Conservation (phyloP, 805 yeast species). For the Metschnikowia corniflorae region DNA sequence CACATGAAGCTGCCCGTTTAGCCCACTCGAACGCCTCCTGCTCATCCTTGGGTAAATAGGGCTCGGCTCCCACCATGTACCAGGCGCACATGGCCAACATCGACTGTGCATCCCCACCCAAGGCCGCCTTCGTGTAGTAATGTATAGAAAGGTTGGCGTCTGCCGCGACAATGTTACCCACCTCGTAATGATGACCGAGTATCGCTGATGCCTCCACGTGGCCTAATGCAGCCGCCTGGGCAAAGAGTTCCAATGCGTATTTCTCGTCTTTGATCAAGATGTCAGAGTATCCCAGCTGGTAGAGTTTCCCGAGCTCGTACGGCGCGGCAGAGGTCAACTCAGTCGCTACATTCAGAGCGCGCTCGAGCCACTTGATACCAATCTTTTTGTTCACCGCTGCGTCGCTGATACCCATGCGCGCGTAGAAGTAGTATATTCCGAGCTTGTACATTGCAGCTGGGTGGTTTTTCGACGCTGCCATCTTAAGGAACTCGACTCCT, state of each 20-base stretch:
- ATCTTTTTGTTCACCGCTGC: slow-evolving; percentile 69
- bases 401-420: slow-evolving; percentile 75
- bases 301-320: slow-evolving; percentile 82
- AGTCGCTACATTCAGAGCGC: slow-evolving; percentile 82
- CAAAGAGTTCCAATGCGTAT: slow-evolving; percentile 82
- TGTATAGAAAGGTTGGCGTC: slow-evolving; percentile 85
- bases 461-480: slow-evolving; percentile 88
- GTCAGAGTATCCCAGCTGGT: slow-evolving; percentile 80
- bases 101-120: slow-evolving; percentile 80
- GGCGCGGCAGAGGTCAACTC: slow-evolving; percentile 92
- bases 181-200: slow-evolving; percentile 80
- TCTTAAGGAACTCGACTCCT: slow-evolving; percentile 75
- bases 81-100: slow-evolving; percentile 96
- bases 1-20: slow-evolving; percentile 70
- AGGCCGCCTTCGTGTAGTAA: slow-evolving; percentile 87
- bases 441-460: slow-evolving; percentile 96
- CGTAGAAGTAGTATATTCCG: slow-evolving; percentile 82
- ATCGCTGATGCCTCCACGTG: slow-evolving; percentile 76
- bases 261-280: slow-evolving; percentile 77
- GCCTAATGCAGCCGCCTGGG: slow-evolving; percentile 86
- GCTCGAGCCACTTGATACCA: slow-evolving; percentile 89
- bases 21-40: slow-evolving; percentile 96
- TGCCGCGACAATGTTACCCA: slow-evolving; percentile 70
- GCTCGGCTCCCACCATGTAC: slow-evolving; percentile 90
- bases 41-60: slow-evolving; percentile 72